Evolutionary conservation across 257 asterid genomes (phyloP), one percentile per base, ranked within the genome.

Genomic region (Striga asiatica): DNA sequence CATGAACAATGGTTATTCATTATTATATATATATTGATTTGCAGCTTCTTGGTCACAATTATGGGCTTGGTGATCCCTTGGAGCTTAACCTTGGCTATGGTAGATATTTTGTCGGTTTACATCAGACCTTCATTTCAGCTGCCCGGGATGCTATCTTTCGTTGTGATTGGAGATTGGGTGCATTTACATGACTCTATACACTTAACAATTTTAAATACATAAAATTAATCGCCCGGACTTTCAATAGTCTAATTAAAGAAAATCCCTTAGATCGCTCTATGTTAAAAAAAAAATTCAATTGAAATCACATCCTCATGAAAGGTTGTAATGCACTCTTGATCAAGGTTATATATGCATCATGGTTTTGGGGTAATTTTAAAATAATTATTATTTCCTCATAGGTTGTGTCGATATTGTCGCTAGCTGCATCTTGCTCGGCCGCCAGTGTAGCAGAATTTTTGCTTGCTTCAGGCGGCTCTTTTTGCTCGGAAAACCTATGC

Each of bases 111-210:
- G 62, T 71, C 83, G 0, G 71, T 79, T 16, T 67, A 73, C 20
- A 41, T 79, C 11, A 79, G 70, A 54, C 81, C 78, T 27, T 74
- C 85, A 17, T 19, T 69, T 58, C 73, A 51, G 42, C 77, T 65
- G 39, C 68, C 74, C 8, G 82, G 92, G 51, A 32, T 79, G 13
- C 64, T 81, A 45, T 71, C 79, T 4, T 49, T 81, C 0, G 68
- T 84, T 38, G 76, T 81, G 17, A 9, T 77, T 37, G 94, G 88
- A 50, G 94, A 84, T 60, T 81, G 85, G 94, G 94, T 81, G 74
- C 20, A 55, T 0, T 38, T 38, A 35, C 8, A 35, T 35, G 8
- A 2, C 8, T 7, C 69, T 8, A 27, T 14, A 21, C 3, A 6
- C 31, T 8, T 31, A 8, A 21, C 25, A 28, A 6, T 32, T 19